Percentiles rank a stretch among this genome's conserved stretches.
Evolutionary conservation across 176 grass and related monocot species (phyloP).

Genomic region (Lolium multiflorum): DNA sequence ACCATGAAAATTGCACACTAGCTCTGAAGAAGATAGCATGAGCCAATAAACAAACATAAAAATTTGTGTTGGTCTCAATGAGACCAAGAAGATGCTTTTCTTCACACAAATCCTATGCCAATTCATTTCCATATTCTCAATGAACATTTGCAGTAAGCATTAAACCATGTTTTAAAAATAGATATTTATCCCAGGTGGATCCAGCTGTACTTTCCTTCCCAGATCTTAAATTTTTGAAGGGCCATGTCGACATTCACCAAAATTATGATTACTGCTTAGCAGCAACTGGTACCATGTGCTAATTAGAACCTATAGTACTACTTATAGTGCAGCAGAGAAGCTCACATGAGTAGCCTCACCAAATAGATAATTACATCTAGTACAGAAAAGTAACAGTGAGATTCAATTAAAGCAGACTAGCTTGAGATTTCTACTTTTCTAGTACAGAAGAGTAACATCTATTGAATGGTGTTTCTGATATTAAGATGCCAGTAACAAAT

Average conservation of each 20-base stretch:
- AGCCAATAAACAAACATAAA: slow-evolving; percentile 5
- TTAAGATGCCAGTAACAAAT: not conserved
- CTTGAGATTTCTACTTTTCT: not conserved
- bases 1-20: not conserved
- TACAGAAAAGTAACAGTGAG: too few relatives aligned
- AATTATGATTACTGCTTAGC: not conserved
- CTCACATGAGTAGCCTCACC: not conserved
- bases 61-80: not conserved
- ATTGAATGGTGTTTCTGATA: not conserved
- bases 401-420: not conserved
- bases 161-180: not conserved
- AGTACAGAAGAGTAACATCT: slow-evolving; percentile 1
- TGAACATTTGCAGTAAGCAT: not conserved
- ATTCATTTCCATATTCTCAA: not conserved
- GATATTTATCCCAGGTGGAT: not conserved
- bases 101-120: too few relatives aligned
- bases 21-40: slow-evolving; percentile 3
- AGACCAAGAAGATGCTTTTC: not conserved
- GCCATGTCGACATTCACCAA: not conserved
- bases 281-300: not conserved
- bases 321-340: not conserved
- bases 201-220: not conserved
- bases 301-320: not conserved
- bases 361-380: too few relatives aligned
- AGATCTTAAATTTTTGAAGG: not conserved